Evolutionary conservation across 352 stramenopile species (phyloP), one percentile per base, ranked within the genome.

Genomic region (Phytophthora pseudosyringae): DNA sequence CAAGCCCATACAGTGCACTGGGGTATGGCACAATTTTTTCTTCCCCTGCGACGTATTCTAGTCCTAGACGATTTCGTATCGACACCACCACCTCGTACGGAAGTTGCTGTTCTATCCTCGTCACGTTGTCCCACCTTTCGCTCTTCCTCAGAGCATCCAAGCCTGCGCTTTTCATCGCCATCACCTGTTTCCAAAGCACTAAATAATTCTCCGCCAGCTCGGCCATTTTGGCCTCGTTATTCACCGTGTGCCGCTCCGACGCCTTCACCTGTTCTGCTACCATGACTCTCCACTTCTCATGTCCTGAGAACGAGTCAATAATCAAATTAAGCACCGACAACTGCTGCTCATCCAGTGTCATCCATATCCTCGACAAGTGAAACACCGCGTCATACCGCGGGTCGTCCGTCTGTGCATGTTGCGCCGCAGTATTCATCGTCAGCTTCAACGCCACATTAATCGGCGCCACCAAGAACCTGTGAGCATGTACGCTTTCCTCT

Each of bases 361-460:
- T 76, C 32, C 79, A 80, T 50, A 96, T 69, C 56, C 87, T 87
- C 1, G 89, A 95, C 35, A 95, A 66, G 40, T 96, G 82, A 55
- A 97, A 94, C 16, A 67, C 65, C 0, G 89, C 89, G 18, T 86
- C 66, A 49, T 97, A 97, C 5, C 88, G 76, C 31, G 88, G 85
- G 13, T 94, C 86, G 10, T 88, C 64, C 9, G 83, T 95, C 57
- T 93, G 72, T 3, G 80, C 66, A 41, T 91, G 78, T 40, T 92
- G 76, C 2, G 81, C 56, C 11, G 86, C 86, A 26, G 87, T 94
- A 59, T 97, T 97, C 86, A 97, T 94, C 11, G 86, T 95, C 40
- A 97, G 64, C 69, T 97, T 97, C 29, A 97, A 71, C 12, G 84
- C 78, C 4, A 95, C 83, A 26, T 81, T 81, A 53, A 97, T 93